Evolutionary conservation across 1,284 basidiomycete genomes (phyloP).

Genomic region (Boletus smithii): DNA sequence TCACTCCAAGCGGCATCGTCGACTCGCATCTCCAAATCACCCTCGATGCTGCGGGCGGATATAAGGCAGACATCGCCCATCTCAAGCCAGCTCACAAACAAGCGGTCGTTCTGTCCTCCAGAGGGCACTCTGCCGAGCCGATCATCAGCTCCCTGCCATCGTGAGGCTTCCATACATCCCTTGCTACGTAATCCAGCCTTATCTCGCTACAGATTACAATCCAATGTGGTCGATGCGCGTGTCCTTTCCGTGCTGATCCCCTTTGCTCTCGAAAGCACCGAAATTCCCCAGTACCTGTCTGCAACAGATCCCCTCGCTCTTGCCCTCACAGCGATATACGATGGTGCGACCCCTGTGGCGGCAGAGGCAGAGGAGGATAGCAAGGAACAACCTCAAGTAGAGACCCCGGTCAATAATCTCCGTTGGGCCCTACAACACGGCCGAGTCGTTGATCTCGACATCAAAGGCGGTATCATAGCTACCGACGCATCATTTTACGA

Average conservation of each 20-base stretch:
- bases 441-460: conserved; percentile 65
- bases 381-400: conserved; percentile 14
- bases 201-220: conserved; percentile 35
- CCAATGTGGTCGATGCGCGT: conserved; percentile 33
- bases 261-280: conserved; percentile 49
- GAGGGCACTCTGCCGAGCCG: no score
- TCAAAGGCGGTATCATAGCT: conserved; percentile 49
- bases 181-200: conserved; percentile 7
- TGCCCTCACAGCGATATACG: conserved; percentile 57
- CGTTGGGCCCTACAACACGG: conserved; percentile 61
- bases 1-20: conserved; percentile 60
- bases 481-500: conserved; percentile 59
- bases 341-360: conserved; percentile 41
- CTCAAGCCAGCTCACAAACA: conserved; percentile 35
- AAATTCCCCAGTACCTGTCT: conserved; percentile 40
- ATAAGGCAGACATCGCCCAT: conserved; percentile 47
- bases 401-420: conserved; percentile 40
- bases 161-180: conserved; percentile 16
- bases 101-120: conserved; percentile 37
- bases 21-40: conserved; percentile 56
- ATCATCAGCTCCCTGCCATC: conserved; percentile 15
- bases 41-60: conserved; percentile 36
- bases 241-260: conserved; percentile 55
- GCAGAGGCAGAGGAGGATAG: conserved; percentile 19
- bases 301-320: conserved; percentile 44